Conservation (phyloP, 2,329 filamentous ascomycete genomes). For the Nigrospora sphaerica region DNA sequence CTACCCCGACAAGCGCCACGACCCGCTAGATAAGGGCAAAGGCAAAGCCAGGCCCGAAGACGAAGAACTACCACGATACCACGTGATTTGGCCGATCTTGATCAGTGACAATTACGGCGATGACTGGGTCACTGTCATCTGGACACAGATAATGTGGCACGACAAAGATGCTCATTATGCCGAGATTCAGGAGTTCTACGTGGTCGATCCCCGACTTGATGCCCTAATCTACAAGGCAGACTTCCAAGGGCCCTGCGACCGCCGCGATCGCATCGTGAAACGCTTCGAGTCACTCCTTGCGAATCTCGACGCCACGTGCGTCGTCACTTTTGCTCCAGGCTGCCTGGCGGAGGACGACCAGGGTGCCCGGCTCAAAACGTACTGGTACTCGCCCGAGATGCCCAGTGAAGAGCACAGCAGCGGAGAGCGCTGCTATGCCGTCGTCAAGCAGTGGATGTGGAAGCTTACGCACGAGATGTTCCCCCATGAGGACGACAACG, state of each 20-base stretch:
- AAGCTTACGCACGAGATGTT: not conserved
- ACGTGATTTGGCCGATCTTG: not conserved
- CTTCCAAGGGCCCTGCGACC: no score
- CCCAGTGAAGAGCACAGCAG: not conserved
- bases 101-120: not conserved
- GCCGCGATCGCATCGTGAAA: no score
- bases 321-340: no score
- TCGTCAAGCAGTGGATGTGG: not conserved
- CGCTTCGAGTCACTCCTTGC: no score
- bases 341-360: no score
- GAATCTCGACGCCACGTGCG: no score
- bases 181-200: not conserved
- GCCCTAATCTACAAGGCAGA: not conserved
- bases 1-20: no score
- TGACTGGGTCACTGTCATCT: conserved; percentile 1
- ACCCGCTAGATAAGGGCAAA: not conserved
- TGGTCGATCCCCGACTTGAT: not conserved
- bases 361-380: not conserved
- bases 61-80: no score
- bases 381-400: not conserved
- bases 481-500: not conserved
- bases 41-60: not conserved
- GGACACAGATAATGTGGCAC: not conserved
- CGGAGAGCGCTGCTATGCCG: not conserved
- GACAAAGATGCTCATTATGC: not conserved